Evolutionary conservation across 805 yeast genomes (phyloP).

Genomic region (Teunomyces gatunensis): DNA sequence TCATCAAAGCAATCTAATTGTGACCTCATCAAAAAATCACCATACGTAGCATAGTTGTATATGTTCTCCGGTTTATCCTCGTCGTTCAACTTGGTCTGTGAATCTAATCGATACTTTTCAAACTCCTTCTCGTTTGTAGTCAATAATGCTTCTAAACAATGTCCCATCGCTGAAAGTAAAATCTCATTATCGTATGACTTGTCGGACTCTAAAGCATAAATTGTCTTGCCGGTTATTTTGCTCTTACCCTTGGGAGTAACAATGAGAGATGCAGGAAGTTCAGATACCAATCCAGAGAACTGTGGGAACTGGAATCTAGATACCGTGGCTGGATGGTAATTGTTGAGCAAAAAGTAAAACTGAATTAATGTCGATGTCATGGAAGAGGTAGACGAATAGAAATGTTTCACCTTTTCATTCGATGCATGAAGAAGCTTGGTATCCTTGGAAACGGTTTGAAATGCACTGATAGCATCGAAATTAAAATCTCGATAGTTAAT

Average conservation of each 20-base stretch:
- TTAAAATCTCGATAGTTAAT: slow-evolving; percentile 66
- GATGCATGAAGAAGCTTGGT: slow-evolving; percentile 49
- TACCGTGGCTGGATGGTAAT: slow-evolving; percentile 20
- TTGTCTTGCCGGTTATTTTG: slow-evolving; percentile 16
- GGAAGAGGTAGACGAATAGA: slow-evolving; percentile 81
- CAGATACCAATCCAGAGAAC: slow-evolving; percentile 9
- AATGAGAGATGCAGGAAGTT: slow-evolving; percentile 51
- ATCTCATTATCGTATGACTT: slow-evolving; percentile 64
- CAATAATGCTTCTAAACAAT: slow-evolving; percentile 71
- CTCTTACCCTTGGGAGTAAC: slow-evolving; percentile 46
- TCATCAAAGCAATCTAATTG: slow-evolving; percentile 83
- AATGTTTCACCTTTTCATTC: slow-evolving; percentile 32
- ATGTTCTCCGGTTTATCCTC: slow-evolving; percentile 22
- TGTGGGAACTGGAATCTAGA: slow-evolving; percentile 25
- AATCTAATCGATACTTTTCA: slow-evolving; percentile 23
- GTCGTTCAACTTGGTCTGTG: neutral
- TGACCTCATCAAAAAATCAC: slow-evolving; percentile 77
- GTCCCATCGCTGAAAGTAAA: slow-evolving; percentile 72
- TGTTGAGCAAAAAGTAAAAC: slow-evolving; percentile 66
- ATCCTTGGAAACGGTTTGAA: slow-evolving; percentile 71
- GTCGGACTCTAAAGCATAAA: slow-evolving; percentile 70
- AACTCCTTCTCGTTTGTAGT: slow-evolving; percentile 60
- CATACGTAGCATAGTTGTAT: slow-evolving; percentile 73
- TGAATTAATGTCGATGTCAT: slow-evolving; percentile 77
- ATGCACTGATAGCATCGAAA: slow-evolving; percentile 53